These are phyloP conservation scores for Diphasiastrum complanatum DNA, from an alignment of 83 land plant genomes.

Conservation along the genomic window DNA sequence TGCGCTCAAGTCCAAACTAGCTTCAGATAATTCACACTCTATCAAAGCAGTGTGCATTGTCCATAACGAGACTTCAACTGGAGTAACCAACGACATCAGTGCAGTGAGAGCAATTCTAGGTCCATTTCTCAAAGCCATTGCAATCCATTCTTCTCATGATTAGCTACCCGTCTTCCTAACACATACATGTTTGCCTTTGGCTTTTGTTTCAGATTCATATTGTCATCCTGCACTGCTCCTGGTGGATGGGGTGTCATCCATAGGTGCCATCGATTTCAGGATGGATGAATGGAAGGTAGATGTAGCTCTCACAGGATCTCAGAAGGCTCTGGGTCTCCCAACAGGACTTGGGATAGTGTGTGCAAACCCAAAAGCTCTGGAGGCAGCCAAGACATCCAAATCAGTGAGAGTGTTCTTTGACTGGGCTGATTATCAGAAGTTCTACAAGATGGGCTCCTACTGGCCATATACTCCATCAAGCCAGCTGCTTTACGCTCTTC, in stretches of 20 bases:
- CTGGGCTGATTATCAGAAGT: slow-evolving; percentile 84
- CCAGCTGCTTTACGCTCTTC: slow-evolving; percentile 79
- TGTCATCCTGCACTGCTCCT: slow-evolving; percentile 70
- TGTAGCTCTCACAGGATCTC: slow-evolving; percentile 92
- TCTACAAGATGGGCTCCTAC: slow-evolving; percentile 66
- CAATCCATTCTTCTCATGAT: no score
- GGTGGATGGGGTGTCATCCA: slow-evolving; percentile 92
- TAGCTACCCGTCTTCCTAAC: no score
- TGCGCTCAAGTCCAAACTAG: slow-evolving; percentile 51
- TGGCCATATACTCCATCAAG: slow-evolving; percentile 97
- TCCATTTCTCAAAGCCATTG: slow-evolving; percentile 7
- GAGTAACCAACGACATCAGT: slow-evolving; percentile 81
- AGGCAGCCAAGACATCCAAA: slow-evolving; percentile 72
- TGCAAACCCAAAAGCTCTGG: slow-evolving; percentile 85
- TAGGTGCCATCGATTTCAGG: slow-evolving; percentile 83
- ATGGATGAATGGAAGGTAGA: slow-evolving; percentile 97
- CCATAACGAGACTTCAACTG: slow-evolving; percentile 97
- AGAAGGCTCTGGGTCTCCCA: slow-evolving; percentile 87
- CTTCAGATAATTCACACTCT: slow-evolving; percentile 52
- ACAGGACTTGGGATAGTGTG: slow-evolving; percentile 88
- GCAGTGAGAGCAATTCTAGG: slow-evolving; percentile 62
- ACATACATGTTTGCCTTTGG: no score
- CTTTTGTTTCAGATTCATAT: slow-evolving; percentile 43
- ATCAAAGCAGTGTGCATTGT: slow-evolving; percentile 85
- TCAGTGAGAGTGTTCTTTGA: slow-evolving; percentile 81